Percentiles rank a stretch among this genome's conserved stretches.
Conservation (phyloP, 2,329 filamentous ascomycete species). For the Fusarium globosum region DNA sequence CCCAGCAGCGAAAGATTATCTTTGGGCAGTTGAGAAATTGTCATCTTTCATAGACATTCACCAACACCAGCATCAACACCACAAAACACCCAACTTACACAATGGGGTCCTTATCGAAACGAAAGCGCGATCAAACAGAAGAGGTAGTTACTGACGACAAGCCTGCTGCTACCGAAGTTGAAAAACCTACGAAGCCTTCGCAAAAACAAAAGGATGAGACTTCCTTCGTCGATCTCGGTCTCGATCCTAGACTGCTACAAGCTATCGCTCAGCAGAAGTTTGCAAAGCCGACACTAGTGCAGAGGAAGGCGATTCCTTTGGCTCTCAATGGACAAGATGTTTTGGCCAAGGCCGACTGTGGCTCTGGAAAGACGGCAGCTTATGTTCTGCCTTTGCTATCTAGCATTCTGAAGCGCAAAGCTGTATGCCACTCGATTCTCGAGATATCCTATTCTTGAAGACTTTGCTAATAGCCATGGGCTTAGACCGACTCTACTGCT, state of each 20-base stretch:
- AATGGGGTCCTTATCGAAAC: slow-evolving; percentile 57
- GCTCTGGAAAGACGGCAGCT: slow-evolving; percentile 97
- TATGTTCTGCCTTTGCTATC: slow-evolving; percentile 93
- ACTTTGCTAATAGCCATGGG: slow-evolving; percentile 9
- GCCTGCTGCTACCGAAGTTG: slow-evolving; percentile 43
- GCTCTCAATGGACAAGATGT: slow-evolving; percentile 90
- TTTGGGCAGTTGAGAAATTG: slow-evolving; percentile 35
- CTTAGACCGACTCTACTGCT: slow-evolving; percentile 61
- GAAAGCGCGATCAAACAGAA: slow-evolving; percentile 69
- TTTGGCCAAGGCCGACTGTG: slow-evolving; percentile 91
- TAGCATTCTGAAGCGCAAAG: slow-evolving; percentile 81
- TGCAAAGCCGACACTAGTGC: slow-evolving; percentile 86
- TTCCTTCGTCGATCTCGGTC: slow-evolving; percentile 79
- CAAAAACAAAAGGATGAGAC: slow-evolving; percentile 49
- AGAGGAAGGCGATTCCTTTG: slow-evolving; percentile 87
- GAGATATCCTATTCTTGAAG: not conserved
- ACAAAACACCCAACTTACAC: slow-evolving; percentile 51
- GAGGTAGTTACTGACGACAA: slow-evolving; percentile 53
- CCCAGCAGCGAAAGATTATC: slow-evolving; percentile 31
- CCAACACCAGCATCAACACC: not conserved
- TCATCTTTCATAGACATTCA: slow-evolving; percentile 29
- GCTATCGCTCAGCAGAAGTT: slow-evolving; percentile 87
- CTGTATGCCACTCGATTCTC: slow-evolving; percentile 54
- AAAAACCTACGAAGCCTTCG: slow-evolving; percentile 42
- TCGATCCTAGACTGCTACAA: slow-evolving; percentile 88